Evolutionary conservation across 73 alveolate species (phyloP).

Genomic region (Paramecium sexaurelia): DNA sequence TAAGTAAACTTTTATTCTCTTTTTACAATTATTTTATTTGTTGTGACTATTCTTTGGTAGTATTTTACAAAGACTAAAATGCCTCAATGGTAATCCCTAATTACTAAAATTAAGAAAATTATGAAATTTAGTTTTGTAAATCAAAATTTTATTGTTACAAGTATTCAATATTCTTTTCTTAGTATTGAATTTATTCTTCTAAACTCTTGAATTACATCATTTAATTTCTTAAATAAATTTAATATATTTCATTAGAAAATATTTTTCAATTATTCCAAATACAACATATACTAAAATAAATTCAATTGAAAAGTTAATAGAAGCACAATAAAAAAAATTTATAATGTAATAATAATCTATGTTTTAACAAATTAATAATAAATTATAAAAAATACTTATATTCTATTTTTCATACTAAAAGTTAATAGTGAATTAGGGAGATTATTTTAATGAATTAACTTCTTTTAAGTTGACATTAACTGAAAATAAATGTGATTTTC

Average conservation of each 20-base stretch:
- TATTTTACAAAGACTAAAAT: not conserved
- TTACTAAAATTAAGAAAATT: not conserved
- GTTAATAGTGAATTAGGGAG: no score
- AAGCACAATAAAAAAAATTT: no score
- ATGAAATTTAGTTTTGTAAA: not conserved
- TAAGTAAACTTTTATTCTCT: not conserved
- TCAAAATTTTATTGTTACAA: conserved; percentile 35
- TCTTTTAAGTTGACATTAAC: no score
- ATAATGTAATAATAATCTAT: no score
- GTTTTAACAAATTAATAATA: no score
- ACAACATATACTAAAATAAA: no score
- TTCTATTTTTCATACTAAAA: no score
- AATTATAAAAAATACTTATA: no score
- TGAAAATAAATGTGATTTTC: no score
- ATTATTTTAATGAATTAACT: no score
- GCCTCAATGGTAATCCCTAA: conserved; percentile 27
- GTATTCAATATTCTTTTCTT: conserved; percentile 11
- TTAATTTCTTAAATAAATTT: not conserved
- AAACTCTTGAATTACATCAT: conserved; percentile 4
- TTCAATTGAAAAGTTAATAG: no score
- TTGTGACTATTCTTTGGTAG: not conserved
- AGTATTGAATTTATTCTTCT: not conserved
- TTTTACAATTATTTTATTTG: not conserved
- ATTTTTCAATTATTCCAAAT: no score
- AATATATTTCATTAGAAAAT: not conserved